A percentile compares a stretch with the other conserved stretches of the same genome.
Evolutionary conservation across 140 eudicot species (phyloP).

Genomic region (Cichorium intybus): DNA sequence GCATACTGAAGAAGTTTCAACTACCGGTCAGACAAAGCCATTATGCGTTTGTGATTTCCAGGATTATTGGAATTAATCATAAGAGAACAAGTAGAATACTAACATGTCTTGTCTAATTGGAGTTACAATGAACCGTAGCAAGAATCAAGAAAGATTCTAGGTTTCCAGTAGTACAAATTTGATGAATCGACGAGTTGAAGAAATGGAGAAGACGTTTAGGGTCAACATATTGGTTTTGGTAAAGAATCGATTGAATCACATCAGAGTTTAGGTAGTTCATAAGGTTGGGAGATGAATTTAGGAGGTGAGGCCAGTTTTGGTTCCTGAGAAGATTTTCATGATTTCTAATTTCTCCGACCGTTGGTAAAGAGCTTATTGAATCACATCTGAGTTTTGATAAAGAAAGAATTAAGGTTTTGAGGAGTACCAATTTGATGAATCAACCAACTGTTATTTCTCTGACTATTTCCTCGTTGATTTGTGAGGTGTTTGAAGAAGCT

Average conservation of each 20-base stretch:
- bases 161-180: constrained; percentile 55
- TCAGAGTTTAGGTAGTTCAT: constrained; percentile 45
- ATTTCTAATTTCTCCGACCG: constrained; percentile 40
- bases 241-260: constrained; percentile 66
- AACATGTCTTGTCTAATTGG: constrained; percentile 39
- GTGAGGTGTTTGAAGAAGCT: constrained; percentile 24
- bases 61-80: no score
- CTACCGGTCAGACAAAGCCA: no score
- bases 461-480: constrained; percentile 33
- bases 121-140: constrained; percentile 37
- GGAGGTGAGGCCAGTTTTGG: constrained; percentile 49
- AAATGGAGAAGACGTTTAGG: constrained; percentile 61
- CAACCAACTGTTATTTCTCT: no score
- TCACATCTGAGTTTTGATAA: no score
- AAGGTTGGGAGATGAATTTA: constrained; percentile 53
- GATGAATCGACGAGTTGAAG: constrained; percentile 63
- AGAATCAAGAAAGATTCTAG: constrained; percentile 50
- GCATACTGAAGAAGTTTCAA: no score
- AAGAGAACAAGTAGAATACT: constrained; percentile 42
- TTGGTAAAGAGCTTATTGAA: no score
- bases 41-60: no score
- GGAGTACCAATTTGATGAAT: no score
- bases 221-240: constrained; percentile 31
- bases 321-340: constrained; percentile 54
- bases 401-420: no score